These are phyloP conservation scores for Kondoa subrosea DNA, from an alignment of 768 basidiomycete species.

Conservation along the genomic window DNA sequence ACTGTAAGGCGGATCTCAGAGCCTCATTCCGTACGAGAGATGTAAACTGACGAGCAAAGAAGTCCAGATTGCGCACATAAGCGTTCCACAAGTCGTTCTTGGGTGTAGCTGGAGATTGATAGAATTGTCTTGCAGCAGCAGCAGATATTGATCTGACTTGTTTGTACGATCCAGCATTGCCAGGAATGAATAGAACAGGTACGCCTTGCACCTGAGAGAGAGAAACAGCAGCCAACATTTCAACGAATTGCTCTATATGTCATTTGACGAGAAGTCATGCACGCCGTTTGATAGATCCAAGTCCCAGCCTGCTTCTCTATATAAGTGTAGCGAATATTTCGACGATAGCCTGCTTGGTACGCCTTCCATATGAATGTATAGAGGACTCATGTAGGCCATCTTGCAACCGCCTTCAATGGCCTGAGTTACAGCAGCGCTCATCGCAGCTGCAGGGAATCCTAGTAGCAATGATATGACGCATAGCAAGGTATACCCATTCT, in stretches of 20 bases:
- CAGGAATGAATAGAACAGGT: conserved; percentile 93
- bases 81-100: neutral
- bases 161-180: conserved; percentile 85
- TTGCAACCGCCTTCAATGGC: conserved; percentile 39
- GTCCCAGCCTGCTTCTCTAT: conserved; percentile 79
- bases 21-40: neutral
- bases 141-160: conserved; percentile 92
- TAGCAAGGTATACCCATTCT: neutral
- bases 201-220: conserved; percentile 38
- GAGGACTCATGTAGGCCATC: conserved; percentile 93
- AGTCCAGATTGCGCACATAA: conserved; percentile 46
- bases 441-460: too few species aligned
- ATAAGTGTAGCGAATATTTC: conserved; percentile 74
- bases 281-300: conserved; percentile 39
- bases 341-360: conserved; percentile 54
- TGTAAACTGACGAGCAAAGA: conserved; percentile 59
- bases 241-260: conserved; percentile 6
- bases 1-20: conserved; percentile 36
- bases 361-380: conserved; percentile 57
- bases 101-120: conserved; percentile 39
- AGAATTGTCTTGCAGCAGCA: conserved; percentile 68
- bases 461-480: neutral
- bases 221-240: too few species aligned
- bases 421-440: neutral
- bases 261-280: neutral